These are phyloP conservation scores for Marasmius sp. DNA, from an alignment of 1,284 basidiomycete genomes.

Conservation along the genomic window DNA sequence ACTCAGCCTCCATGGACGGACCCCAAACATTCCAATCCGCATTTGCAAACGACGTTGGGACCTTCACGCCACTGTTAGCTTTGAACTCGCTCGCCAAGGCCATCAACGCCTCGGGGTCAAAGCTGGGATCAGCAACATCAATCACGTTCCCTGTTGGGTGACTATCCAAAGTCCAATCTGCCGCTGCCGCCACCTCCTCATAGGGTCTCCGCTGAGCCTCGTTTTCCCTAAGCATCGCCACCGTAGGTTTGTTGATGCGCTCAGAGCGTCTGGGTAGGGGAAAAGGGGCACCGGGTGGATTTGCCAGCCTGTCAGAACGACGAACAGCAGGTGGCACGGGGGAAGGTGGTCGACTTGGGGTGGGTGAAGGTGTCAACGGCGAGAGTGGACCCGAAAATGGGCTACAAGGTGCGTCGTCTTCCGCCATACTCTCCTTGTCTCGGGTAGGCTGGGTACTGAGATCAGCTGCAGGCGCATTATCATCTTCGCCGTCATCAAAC, in stretches of 20 bases:
- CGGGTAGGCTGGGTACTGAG: no score
- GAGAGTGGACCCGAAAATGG: no score
- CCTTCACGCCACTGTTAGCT: neutral
- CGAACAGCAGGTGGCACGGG: no score
- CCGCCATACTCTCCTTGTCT: no score
- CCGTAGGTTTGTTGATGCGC: neutral
- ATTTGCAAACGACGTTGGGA: constrained; percentile 4
- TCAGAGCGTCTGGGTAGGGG: neutral
- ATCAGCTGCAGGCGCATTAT: no score
- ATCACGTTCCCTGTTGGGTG: constrained; percentile 2
- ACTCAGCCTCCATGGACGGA: constrained; percentile 11
- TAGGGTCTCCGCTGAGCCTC: neutral
- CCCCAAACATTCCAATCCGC: constrained; percentile 6
- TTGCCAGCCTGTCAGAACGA: no score
- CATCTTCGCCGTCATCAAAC: no score
- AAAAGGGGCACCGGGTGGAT: no score
- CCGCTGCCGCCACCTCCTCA: neutral
- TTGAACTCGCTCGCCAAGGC: constrained; percentile 10
- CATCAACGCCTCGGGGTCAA: neutral
- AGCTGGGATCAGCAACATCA: neutral
- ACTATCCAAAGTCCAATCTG: neutral
- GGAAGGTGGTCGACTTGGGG: no score
- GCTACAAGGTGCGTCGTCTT: no score
- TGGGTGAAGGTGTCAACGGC: no score
- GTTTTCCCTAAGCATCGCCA: no score